Evolutionary conservation across 75 land plant species (phyloP).

Genomic region (Adiantum capillusveneris): DNA sequence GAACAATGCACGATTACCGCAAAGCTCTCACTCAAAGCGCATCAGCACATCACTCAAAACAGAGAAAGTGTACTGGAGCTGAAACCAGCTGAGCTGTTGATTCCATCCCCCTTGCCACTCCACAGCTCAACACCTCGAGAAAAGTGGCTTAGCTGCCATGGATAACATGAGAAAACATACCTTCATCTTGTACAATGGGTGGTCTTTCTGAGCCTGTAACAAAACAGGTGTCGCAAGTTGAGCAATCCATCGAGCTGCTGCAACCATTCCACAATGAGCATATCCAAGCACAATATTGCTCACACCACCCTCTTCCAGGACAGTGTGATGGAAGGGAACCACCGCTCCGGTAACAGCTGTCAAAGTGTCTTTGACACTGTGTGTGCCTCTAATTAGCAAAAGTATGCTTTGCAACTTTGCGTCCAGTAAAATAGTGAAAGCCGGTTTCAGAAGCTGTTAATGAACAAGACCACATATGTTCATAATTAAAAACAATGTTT

Average conservation of each 20-base stretch:
- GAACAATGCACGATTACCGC: too few species aligned
- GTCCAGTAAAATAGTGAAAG: slow-evolving; percentile 76
- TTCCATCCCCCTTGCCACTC: too few species aligned
- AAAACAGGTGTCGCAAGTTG: slow-evolving; percentile 63
- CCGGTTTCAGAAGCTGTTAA: slow-evolving; percentile 85
- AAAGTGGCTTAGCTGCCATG: too few species aligned
- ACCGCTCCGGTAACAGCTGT: slow-evolving; percentile 98
- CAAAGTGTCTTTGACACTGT: slow-evolving; percentile 88
- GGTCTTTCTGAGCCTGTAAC: slow-evolving; percentile 47
- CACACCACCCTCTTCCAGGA: slow-evolving; percentile 77
- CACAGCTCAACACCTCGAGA: too few species aligned
- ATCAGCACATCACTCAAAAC: too few species aligned
- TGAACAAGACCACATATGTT: too few species aligned
- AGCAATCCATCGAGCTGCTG: slow-evolving; percentile 97
- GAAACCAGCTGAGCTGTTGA: too few species aligned
- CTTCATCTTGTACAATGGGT: slow-evolving; percentile 76
- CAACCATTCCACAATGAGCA: slow-evolving; percentile 99
- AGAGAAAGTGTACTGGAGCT: too few species aligned
- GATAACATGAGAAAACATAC: slow-evolving; percentile 29
- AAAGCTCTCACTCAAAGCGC: too few species aligned
- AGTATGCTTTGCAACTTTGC: slow-evolving; percentile 52
- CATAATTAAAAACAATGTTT: too few species aligned
- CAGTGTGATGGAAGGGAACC: slow-evolving; percentile 89
- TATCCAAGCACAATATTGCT: slow-evolving; percentile 83
- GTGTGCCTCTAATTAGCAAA: slow-evolving; percentile 85